These are phyloP conservation scores for Bruguiera hainesii DNA, from an alignment of 441 rosid genomes.

Conservation along the genomic window DNA sequence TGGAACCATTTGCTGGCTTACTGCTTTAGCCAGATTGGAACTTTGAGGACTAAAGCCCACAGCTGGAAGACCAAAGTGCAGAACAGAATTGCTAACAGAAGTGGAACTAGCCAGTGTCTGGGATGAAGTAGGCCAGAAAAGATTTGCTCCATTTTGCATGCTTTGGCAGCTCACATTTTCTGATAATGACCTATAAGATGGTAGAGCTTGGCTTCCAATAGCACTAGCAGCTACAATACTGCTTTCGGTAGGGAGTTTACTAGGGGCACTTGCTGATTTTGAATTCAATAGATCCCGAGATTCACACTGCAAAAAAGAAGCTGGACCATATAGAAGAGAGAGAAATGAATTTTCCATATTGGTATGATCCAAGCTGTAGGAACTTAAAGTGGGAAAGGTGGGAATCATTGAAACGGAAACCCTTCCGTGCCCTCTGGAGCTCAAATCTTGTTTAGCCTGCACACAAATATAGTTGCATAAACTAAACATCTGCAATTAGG, in stretches of 20 bases:
- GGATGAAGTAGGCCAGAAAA: slow-evolving; percentile 22
- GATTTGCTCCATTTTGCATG: slow-evolving; percentile 21
- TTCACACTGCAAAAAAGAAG: slow-evolving; percentile 36
- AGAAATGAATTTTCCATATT: slow-evolving; percentile 40
- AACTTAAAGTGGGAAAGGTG: slow-evolving; percentile 15
- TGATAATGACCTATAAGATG: slow-evolving; percentile 19
- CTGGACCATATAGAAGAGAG: slow-evolving; percentile 39
- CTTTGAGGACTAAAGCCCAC: slow-evolving; percentile 18
- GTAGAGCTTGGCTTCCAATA: slow-evolving; percentile 24
- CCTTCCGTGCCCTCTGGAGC: slow-evolving; percentile 25
- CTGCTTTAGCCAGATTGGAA: slow-evolving; percentile 26
- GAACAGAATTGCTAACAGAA: slow-evolving; percentile 15
- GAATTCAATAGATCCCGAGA: slow-evolving; percentile 30
- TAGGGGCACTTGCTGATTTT: slow-evolving; percentile 24
- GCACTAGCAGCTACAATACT: slow-evolving; percentile 15
- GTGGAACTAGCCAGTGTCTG: slow-evolving; percentile 14
- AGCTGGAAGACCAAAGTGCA: slow-evolving; percentile 25
- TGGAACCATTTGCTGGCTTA: slow-evolving; percentile 18
- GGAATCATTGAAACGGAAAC: slow-evolving; percentile 24
- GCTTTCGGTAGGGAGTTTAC: slow-evolving; percentile 20
- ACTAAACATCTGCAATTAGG: slow-evolving; percentile 23
- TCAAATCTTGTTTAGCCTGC: slow-evolving; percentile 24
- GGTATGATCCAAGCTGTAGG: slow-evolving; percentile 17
- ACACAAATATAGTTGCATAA: slow-evolving; percentile 24
- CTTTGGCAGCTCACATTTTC: slow-evolving; percentile 24